A percentile compares a stretch with the other conserved stretches of the same genome.
Conservation (phyloP, 2,329 filamentous ascomycete species). For the Leptosphaerulina australis region DNA sequence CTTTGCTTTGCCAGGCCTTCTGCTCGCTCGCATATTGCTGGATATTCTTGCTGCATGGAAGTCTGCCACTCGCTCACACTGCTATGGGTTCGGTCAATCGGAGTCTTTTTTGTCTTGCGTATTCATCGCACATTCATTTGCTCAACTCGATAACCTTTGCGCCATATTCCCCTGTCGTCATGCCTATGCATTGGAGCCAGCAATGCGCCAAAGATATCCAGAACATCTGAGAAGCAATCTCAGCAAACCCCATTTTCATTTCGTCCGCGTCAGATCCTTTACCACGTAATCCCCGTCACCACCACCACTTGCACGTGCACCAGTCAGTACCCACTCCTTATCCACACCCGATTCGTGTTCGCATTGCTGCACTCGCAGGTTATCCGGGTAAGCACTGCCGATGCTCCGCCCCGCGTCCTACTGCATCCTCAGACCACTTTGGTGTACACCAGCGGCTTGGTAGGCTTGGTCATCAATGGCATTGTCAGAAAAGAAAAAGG, state of each 20-base stretch:
- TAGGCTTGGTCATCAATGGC: too few relatives aligned
- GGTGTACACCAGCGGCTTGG: too few relatives aligned
- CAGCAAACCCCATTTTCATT: neutral
- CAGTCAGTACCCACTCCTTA: constrained; percentile 1
- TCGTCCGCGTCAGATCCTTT: neutral
- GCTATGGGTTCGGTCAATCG: constrained; percentile 14
- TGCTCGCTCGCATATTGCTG: constrained; percentile 8
- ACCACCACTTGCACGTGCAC: neutral
- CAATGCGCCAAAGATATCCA: too few relatives aligned
- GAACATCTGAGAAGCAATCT: neutral
- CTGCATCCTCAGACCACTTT: neutral
- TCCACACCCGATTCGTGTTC: neutral
- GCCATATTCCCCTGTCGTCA: too few relatives aligned
- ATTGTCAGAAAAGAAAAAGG: too few relatives aligned
- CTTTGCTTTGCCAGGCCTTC: constrained; percentile 18
- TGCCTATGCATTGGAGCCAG: too few relatives aligned
- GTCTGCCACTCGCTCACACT: neutral
- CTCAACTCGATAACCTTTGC: too few relatives aligned
- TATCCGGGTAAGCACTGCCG: constrained; percentile 3
- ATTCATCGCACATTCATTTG: neutral
- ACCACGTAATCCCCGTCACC: too few relatives aligned
- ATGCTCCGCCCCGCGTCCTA: constrained; percentile 2
- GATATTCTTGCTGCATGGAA: constrained; percentile 1
- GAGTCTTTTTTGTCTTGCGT: constrained; percentile 1
- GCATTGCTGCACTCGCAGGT: neutral